phyloP scores from a whole-genome alignment of 2,329 filamentous ascomycete genomes.

The Sordariomycetes sp. region DNA sequence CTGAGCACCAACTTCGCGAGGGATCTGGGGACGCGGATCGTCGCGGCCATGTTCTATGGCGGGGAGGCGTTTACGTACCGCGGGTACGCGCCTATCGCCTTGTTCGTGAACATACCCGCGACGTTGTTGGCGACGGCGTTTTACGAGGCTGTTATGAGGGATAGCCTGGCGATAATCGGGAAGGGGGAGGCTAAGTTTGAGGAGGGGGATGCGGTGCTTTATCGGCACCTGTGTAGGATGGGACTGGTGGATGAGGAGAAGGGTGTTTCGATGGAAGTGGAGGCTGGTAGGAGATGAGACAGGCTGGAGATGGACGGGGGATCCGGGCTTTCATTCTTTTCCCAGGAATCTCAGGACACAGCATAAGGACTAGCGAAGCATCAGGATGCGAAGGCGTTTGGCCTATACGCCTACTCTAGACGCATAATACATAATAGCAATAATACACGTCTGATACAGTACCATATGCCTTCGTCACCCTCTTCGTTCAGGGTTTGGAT shows the following conservation, averaged over 20 bases:
- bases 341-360: no score
- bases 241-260: constrained; percentile 16
- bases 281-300: not conserved
- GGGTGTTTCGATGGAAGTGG: not conserved
- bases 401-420: no score
- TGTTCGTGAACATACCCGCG: constrained; percentile 45
- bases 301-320: not conserved
- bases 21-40: constrained; percentile 47
- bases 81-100: constrained; percentile 38
- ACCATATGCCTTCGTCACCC: no score
- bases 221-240: constrained; percentile 26
- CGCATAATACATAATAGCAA: no score
- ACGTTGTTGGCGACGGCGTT: constrained; percentile 42
- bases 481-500: no score
- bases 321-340: no score
- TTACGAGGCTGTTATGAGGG: constrained; percentile 43
- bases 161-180: constrained; percentile 38
- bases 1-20: constrained; percentile 46
- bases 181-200: constrained; percentile 37
- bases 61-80: constrained; percentile 14
- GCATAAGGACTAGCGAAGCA: no score
- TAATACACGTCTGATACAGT: no score
- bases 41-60: constrained; percentile 42
- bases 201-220: constrained; percentile 37
- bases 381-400: no score